Conservation (phyloP, 1,284 basidiomycete species). For the Xerocomus minutiporus region DNA sequence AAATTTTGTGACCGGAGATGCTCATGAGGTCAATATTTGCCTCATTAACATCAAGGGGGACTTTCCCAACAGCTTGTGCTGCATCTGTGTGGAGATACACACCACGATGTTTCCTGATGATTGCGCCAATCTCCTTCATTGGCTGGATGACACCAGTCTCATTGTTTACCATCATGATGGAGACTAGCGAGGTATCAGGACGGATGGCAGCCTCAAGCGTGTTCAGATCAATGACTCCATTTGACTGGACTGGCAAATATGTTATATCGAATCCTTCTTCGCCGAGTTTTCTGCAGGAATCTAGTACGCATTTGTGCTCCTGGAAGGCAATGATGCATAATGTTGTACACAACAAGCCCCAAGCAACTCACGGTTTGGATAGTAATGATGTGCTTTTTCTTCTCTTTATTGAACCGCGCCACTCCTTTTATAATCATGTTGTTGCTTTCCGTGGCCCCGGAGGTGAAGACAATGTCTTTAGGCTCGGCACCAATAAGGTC, state of each 20-base stretch:
- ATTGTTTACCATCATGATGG: conserved; percentile 99
- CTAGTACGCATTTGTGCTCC: conserved; percentile 99
- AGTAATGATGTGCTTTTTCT: conserved; percentile 88
- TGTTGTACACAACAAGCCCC: background rate
- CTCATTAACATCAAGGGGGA: conserved; percentile 89
- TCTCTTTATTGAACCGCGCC: conserved; percentile 89
- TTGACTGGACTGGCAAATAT: conserved; percentile 88
- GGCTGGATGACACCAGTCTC: conserved; percentile 99
- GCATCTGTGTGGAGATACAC: conserved; percentile 98
- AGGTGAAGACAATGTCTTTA: conserved; percentile 98
- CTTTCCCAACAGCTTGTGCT: conserved; percentile 93
- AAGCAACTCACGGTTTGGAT: conserved; percentile 72
- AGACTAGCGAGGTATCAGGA: conserved; percentile 84
- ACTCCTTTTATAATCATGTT: conserved; percentile 99
- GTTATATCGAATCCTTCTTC: conserved; percentile 98
- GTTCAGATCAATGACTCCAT: conserved; percentile 79
- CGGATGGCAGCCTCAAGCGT: conserved; percentile 80
- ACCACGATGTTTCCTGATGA: conserved; percentile 79
- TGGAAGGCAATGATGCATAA: conserved; percentile 34
- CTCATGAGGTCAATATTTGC: conserved; percentile 96
- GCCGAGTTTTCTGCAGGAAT: conserved; percentile 92
- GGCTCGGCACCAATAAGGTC: conserved; percentile 89
- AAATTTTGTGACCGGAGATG: conserved; percentile 96
- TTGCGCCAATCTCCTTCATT: conserved; percentile 88
- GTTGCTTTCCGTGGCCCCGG: conserved; percentile 97